These are phyloP conservation scores for Arthrocladium fulminans DNA, from an alignment of 2,329 filamentous ascomycete genomes.

Conservation along the genomic window DNA sequence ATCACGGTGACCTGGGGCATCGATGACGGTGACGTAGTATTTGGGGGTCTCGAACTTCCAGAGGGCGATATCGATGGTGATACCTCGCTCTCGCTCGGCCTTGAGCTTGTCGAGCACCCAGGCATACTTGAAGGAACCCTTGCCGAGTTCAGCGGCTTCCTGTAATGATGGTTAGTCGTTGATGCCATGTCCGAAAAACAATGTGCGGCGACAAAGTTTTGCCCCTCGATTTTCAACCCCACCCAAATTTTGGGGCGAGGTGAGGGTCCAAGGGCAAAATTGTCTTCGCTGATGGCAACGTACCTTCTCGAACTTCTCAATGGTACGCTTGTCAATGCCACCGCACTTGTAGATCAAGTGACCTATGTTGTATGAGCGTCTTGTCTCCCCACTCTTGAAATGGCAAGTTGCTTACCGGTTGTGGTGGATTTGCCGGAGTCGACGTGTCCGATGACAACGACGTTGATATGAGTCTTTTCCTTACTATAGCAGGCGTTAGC, in stretches of 20 bases:
- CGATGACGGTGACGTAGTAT: constrained; percentile 97
- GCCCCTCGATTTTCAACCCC: constrained; percentile 22
- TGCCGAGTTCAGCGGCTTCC: constrained; percentile 98
- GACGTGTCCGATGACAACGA: constrained; percentile 99
- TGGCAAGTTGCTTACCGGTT: constrained; percentile 56
- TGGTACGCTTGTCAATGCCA: constrained; percentile 99
- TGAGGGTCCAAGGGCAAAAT: constrained; percentile 25
- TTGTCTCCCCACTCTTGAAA: constrained; percentile 24
- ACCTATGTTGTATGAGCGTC: constrained; percentile 43
- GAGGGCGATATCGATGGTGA: constrained; percentile 99
- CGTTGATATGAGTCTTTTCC: constrained; percentile 94
- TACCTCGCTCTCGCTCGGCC: constrained; percentile 99
- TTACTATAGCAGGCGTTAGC: constrained; percentile 52
- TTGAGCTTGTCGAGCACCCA: constrained; percentile 99
- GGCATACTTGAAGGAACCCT: constrained; percentile 99
- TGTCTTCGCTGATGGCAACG: constrained; percentile 29
- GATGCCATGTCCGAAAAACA: not conserved
- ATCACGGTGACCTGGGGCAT: constrained; percentile 99
- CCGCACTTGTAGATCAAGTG: constrained; percentile 99
- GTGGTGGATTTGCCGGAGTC: constrained; percentile 99
- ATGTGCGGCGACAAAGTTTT: constrained; percentile 3
- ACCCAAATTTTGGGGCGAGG: constrained; percentile 23
- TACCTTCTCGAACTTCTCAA: constrained; percentile 99
- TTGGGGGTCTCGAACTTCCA: constrained; percentile 99
- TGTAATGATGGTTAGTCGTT: constrained; percentile 32